phyloP scores from a whole-genome alignment of 176 grass and related monocot genomes.

The Carex cristatella region DNA sequence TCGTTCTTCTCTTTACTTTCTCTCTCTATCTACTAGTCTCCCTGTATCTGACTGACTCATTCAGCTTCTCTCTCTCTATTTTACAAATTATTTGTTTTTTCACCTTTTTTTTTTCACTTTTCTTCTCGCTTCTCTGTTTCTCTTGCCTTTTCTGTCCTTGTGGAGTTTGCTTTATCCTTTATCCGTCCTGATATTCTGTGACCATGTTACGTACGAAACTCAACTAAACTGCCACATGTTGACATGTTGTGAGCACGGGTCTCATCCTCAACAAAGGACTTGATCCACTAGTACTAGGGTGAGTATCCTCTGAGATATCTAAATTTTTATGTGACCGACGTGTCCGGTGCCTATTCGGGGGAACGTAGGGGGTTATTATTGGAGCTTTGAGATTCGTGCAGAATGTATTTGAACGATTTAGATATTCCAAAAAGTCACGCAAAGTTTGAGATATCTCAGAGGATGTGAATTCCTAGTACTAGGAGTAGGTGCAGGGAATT shows the following conservation, averaged over 20 bases:
- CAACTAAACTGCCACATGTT: not conserved
- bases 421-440: too few species aligned
- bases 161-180: constrained; percentile 5
- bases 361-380: too few species aligned
- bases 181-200: not conserved
- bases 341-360: too few species aligned
- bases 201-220: not conserved
- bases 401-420: too few species aligned
- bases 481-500: too few species aligned
- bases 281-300: not conserved
- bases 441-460: too few species aligned
- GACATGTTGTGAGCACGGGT: not conserved
- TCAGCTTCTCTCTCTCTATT: not conserved
- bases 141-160: not conserved
- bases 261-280: not conserved
- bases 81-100: not conserved
- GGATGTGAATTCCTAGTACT: too few species aligned
- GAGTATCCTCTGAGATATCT: too few species aligned
- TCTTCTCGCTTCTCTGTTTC: not conserved
- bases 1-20: not conserved
- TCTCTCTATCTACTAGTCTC: not conserved
- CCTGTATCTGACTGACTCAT: not conserved
- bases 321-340: too few species aligned
- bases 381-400: too few species aligned
- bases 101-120: constrained; percentile 3